Base-by-base conservation (phyloP, 1,284 basidiomycete genomes). In the Gastroboletus turbinatus region DNA sequence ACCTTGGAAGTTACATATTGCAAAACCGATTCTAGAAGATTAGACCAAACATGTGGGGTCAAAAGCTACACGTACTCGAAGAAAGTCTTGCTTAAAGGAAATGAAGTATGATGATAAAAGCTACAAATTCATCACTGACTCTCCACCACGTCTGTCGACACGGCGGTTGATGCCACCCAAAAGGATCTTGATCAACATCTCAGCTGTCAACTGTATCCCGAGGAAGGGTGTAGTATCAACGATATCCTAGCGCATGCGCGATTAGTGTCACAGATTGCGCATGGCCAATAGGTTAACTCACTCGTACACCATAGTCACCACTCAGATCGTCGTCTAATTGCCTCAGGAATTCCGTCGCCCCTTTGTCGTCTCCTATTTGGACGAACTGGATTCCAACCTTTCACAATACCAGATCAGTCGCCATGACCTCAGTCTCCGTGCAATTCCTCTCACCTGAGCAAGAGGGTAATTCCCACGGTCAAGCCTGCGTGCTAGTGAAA, bases 321-420 rank as follows among this genome's bases (percentile, higher is more conserved):
- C 69, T 66, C 45, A 84, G 67, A 14, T 70, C 75, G 60, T 85
- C 75, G 58, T 86, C 83, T 19, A 85, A 68, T 52, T 76, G 65
- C 45, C 67, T 61, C 16, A 87, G 71, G 50, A 75, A 82, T 46
- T 69, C 68, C 0, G 77, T 76, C 2, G 84, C 84, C 1, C 62
- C 60, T 1, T 57, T 59, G 52, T 75, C 74, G 49, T 76, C 62
- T 4, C 85, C 83, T 42, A 86, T 77, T 59, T 87, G 85, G 11
- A 87, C 78, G 55, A 87, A 85, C 57, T 85, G 83, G 32, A 87
- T 80, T 3, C 82, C 79, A 25, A 82, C 68, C 75, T 83, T 25
- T 17, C 1, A 36, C 11, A 21, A 39, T 21, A 4, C 27, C 5
- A 2, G 2, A 17, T 72, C 30, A 59, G 54, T 38, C 7, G 2